Base-by-base conservation (phyloP, 2,329 filamentous ascomycete genomes). In the Cadophora luteo-olivacea region DNA sequence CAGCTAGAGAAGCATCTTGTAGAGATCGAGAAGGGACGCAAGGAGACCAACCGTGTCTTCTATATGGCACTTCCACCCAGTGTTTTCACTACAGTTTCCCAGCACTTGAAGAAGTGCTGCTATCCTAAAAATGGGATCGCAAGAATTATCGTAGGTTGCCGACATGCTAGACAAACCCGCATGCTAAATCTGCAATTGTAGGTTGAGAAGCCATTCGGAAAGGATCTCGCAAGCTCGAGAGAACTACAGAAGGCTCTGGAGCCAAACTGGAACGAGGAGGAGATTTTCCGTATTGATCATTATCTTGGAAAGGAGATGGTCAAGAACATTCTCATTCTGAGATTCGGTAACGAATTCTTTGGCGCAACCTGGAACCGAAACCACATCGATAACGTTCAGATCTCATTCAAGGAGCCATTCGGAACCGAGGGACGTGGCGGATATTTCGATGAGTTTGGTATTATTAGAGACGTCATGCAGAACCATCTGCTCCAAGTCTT, bases 251-350 rank as follows among this genome's bases (percentile, higher is more conserved):
- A 92, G 81, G 97, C 96, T 8, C 89, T 99, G 72, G 93, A 95
- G 79, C 96, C 96, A 54, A 94, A 99, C 84, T 99, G 96, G 97
- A 96, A 92, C 79, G 97, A 99, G 83, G 95, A 98, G 65, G 96
- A 99, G 84, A 91, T 99, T 75, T 99, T 97, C 90, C 94, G 96
- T 79, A 99, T 99, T 78, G 96, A 99, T 81, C 96, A 99, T 84
- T 99, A 99, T 82, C 89, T 99, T 60, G 97, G 97, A 77, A 99
- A 99, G 87, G 96, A 99, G 84, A 99, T 99, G 96, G 96, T 99
- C 78, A 99, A 99, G 90, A 99, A 99, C 84, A 97, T 99, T 75
- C 87, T 99, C 74, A 97, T 99, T 76, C 88, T 99, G 74, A 89
- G 97, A 79, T 99, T 99, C 80, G 97, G 96, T 76, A 99, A 99